Conservation (phyloP, 495 filamentous ascomycete genomes). For the Jackrogersella minutella region DNA sequence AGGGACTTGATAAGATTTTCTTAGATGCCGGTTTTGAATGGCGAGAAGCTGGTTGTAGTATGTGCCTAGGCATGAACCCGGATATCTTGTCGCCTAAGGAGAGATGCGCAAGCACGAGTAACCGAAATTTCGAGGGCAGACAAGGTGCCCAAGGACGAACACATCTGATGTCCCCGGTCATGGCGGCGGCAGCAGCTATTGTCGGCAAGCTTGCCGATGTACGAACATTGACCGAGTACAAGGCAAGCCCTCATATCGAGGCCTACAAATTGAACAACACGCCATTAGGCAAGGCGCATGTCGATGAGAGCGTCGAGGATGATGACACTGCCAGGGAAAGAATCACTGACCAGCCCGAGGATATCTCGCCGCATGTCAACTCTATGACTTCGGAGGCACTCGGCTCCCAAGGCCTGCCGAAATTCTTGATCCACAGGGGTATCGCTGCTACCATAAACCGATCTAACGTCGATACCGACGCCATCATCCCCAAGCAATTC, state of each 20-base stretch:
- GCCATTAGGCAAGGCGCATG: slow-evolving; percentile 62
- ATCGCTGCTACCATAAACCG: slow-evolving; percentile 88
- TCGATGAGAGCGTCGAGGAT: slow-evolving; percentile 70
- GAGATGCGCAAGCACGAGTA: slow-evolving; percentile 92
- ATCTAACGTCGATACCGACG: slow-evolving; percentile 94
- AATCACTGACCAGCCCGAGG: slow-evolving; percentile 78
- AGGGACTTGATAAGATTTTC: slow-evolving; percentile 94
- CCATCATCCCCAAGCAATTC: slow-evolving; percentile 99
- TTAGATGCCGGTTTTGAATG: slow-evolving; percentile 93
- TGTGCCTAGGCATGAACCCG: slow-evolving; percentile 99
- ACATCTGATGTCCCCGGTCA: slow-evolving; percentile 95
- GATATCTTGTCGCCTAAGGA: slow-evolving; percentile 95
- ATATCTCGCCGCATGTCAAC: slow-evolving; percentile 67
- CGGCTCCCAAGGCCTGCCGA: slow-evolving; percentile 73
- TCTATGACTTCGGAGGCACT: slow-evolving; percentile 63
- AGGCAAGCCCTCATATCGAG: slow-evolving; percentile 61
- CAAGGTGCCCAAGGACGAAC: slow-evolving; percentile 94
- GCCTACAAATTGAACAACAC: slow-evolving; percentile 36
- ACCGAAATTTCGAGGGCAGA: slow-evolving; percentile 97
- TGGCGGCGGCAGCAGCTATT: slow-evolving; percentile 92
- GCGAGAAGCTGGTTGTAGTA: slow-evolving; percentile 97
- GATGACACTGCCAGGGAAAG: slow-evolving; percentile 79
- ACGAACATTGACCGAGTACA: slow-evolving; percentile 72
- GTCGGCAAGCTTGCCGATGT: slow-evolving; percentile 92
- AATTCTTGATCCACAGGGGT: slow-evolving; percentile 83